phyloP scores from a whole-genome alignment of 73 alveolate species.

The Paramecium pentaurelia region DNA sequence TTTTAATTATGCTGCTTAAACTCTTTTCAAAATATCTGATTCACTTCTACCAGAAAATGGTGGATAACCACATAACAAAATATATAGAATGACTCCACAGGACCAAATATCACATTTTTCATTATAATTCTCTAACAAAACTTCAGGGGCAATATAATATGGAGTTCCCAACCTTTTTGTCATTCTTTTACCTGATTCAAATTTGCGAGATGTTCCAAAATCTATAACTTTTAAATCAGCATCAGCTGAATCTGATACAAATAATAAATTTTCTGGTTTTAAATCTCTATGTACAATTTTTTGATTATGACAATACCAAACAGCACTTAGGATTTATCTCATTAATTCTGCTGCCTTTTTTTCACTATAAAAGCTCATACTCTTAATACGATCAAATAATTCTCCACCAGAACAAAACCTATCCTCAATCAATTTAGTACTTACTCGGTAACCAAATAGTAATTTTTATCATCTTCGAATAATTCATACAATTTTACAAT shows the following conservation, averaged over 20 bases:
- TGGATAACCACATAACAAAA: slow-evolving; percentile 64
- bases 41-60: slow-evolving; percentile 61
- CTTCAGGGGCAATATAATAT: slow-evolving; percentile 68
- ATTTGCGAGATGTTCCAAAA: slow-evolving; percentile 81
- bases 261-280: slow-evolving; percentile 91
- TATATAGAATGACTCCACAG: slow-evolving; percentile 56
- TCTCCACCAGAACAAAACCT: slow-evolving; percentile 90
- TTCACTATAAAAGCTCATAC: slow-evolving; percentile 34
- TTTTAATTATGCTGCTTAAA: background rate
- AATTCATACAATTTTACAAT: slow-evolving; percentile 83
- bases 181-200: slow-evolving; percentile 72
- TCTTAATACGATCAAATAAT: slow-evolving; percentile 73
- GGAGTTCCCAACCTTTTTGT: slow-evolving; percentile 88
- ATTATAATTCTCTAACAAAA: slow-evolving; percentile 51
- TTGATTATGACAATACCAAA: slow-evolving; percentile 84
- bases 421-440: background rate
- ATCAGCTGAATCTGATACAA: slow-evolving; percentile 67
- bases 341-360: slow-evolving; percentile 80
- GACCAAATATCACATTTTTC: slow-evolving; percentile 67
- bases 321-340: slow-evolving; percentile 79
- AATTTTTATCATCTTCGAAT: slow-evolving; percentile 74
- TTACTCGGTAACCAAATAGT: slow-evolving; percentile 84
- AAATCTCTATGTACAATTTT: slow-evolving; percentile 92
- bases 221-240: slow-evolving; percentile 85
- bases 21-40: slow-evolving; percentile 55